Percentiles rank a stretch among this genome's conserved stretches.
Conservation (phyloP, 371 early-diverging fungal genomes). For the Zancudomyces culisetae region DNA sequence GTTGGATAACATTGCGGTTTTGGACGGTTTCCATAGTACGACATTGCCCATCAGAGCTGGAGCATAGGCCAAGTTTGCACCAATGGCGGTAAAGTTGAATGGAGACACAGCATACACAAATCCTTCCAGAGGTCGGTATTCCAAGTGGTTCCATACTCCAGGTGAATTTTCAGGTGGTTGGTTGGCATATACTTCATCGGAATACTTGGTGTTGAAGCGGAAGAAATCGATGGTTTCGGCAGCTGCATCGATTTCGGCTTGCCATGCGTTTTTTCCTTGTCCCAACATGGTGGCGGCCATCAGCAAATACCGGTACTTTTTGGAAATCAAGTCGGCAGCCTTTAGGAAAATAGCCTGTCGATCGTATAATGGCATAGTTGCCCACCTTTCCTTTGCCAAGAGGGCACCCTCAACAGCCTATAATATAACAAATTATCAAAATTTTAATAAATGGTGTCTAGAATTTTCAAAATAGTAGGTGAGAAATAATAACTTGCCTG, state of each 20-base stretch:
- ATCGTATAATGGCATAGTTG: conserved; percentile 82
- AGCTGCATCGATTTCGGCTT: conserved; percentile 94
- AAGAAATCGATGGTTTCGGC: conserved; percentile 87
- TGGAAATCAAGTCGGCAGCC: conserved; percentile 82
- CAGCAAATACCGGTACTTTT: conserved; percentile 80
- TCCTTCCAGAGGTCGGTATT: conserved; percentile 91
- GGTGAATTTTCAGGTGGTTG: conserved; percentile 84
- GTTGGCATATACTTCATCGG: conserved; percentile 77
- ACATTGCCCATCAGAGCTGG: conserved; percentile 96
- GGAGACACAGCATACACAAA: conserved; percentile 93
- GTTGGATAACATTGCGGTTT: conserved; percentile 73
- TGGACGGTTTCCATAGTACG: conserved; percentile 93
- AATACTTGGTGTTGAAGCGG: conserved; percentile 90
- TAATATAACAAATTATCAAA: too few relatives aligned
- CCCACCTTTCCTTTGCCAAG: conserved; percentile 73
- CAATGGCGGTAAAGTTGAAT: conserved; percentile 98
- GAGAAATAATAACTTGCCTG: too few relatives aligned
- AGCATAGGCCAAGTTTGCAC: conserved; percentile 82
- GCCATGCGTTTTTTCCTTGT: conserved; percentile 97
- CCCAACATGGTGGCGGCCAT: conserved; percentile 97
- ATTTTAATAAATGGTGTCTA: too few relatives aligned
- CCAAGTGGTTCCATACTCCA: conserved; percentile 84
- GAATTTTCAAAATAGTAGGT: too few relatives aligned
- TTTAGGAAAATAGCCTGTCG: conserved; percentile 92
- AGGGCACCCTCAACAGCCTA: conserved; percentile 78